Conservation (phyloP, 2,329 filamentous ascomycete species). For the Apiospora marii region DNA sequence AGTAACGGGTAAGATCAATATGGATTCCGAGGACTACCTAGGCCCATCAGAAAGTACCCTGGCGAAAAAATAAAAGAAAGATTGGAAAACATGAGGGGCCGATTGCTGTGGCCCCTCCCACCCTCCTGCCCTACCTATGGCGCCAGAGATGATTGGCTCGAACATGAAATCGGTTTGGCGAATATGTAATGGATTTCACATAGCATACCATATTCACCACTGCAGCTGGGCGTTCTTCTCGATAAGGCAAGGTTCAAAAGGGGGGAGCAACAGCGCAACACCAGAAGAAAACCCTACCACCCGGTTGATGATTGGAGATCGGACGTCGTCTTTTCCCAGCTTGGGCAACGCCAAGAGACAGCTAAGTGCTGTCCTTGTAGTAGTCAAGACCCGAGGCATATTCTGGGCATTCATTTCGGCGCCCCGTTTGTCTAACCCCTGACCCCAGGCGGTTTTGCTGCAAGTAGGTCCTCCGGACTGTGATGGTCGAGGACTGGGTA, state of each 20-base stretch:
- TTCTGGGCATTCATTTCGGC: background rate
- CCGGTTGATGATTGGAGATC: background rate
- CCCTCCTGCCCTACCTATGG: background rate
- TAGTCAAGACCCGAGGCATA: background rate
- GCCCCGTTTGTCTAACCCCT: background rate
- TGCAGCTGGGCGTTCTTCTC: background rate
- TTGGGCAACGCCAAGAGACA: background rate
- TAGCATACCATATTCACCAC: background rate
- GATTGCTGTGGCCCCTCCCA: background rate
- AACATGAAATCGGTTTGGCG: background rate
- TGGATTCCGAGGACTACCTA: background rate
- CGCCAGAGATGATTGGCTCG: background rate
- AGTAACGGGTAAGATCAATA: background rate
- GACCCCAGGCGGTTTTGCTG: background rate
- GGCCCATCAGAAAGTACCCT: background rate
- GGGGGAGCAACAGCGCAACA: background rate
- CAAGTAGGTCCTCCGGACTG: background rate
- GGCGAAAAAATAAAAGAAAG: background rate
- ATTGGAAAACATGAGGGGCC: background rate
- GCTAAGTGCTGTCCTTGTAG: background rate
- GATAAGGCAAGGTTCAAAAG: slow-evolving; percentile 10
- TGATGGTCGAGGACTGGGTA: background rate
- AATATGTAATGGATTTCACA: background rate
- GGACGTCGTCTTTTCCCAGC: background rate
- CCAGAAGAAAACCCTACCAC: background rate